Evolutionary conservation across 2,329 filamentous ascomycete species (phyloP).

Genomic region (Pseudogymnoascus sp.): DNA sequence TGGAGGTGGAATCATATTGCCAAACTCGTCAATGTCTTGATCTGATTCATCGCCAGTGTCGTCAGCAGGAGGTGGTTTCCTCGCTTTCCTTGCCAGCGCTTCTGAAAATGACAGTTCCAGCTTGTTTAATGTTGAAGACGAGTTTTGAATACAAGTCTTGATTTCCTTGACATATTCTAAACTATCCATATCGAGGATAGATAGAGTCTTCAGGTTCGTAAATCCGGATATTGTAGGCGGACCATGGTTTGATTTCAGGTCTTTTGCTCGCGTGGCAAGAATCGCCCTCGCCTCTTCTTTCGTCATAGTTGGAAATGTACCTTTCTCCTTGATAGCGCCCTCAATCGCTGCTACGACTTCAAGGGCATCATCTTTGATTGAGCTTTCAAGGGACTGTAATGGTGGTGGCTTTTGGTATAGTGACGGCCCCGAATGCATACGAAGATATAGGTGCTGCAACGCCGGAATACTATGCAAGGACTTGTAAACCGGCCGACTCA

Average conservation of each 20-base stretch:
- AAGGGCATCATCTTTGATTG: neutral
- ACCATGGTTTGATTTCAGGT: slow-evolving; percentile 25
- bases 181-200: slow-evolving; percentile 54
- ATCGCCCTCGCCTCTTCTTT: neutral
- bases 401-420: slow-evolving; percentile 45
- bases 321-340: neutral
- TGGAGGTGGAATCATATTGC: slow-evolving; percentile 31
- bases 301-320: neutral
- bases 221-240: slow-evolving; percentile 52
- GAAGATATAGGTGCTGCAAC: slow-evolving; percentile 48
- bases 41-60: slow-evolving; percentile 44
- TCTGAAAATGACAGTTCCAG: slow-evolving; percentile 54
- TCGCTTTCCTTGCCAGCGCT: slow-evolving; percentile 39
- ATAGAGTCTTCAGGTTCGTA: slow-evolving; percentile 44
- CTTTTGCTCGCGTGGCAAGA: neutral
- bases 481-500: slow-evolving; percentile 51
- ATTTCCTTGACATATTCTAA: slow-evolving; percentile 51
- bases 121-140: slow-evolving; percentile 45
- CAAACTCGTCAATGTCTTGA: slow-evolving; percentile 45
- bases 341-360: neutral
- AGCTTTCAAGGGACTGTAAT: slow-evolving; percentile 23
- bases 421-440: slow-evolving; percentile 51
- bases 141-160: slow-evolving; percentile 47
- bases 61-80: slow-evolving; percentile 35
- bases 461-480: slow-evolving; percentile 47